Evolutionary conservation across 495 filamentous ascomycete genomes (phyloP).

Genomic region (Geoglossum glabrum): DNA sequence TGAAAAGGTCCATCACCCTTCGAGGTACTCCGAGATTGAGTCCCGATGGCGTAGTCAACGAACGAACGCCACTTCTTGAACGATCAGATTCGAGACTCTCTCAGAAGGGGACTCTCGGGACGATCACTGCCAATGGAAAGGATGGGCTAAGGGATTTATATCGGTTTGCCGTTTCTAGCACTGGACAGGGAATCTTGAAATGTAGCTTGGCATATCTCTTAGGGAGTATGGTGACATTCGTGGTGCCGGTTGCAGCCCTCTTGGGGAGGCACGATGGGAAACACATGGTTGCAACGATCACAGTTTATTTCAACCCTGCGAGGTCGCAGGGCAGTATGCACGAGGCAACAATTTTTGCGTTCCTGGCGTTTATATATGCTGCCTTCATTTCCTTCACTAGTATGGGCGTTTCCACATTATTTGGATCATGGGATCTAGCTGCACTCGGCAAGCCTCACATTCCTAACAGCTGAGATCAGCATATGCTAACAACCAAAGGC

Average conservation of each 20-base stretch:
- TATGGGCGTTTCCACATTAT: constrained; percentile 68
- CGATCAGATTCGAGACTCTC: constrained; percentile 7
- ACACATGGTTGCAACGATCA: constrained; percentile 82
- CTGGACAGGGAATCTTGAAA: constrained; percentile 63
- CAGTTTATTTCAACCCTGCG: constrained; percentile 94
- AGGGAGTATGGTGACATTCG: constrained; percentile 74
- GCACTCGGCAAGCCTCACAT: constrained; percentile 28
- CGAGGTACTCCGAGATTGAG: constrained; percentile 12
- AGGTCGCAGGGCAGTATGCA: constrained; percentile 78
- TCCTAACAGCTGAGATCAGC: not conserved
- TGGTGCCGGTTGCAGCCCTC: constrained; percentile 45
- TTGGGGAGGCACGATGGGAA: constrained; percentile 85
- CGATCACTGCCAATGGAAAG: not conserved
- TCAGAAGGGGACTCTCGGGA: constrained; percentile 7
- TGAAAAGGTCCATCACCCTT: constrained; percentile 30
- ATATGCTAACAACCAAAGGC: not conserved
- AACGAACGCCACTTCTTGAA: constrained; percentile 23
- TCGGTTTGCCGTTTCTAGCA: constrained; percentile 29
- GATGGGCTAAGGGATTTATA: not conserved
- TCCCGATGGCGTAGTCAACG: constrained; percentile 15
- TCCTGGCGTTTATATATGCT: constrained; percentile 66
- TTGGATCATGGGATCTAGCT: constrained; percentile 43
- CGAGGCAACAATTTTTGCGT: constrained; percentile 67
- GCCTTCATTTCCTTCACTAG: constrained; percentile 62
- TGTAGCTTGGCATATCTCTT: constrained; percentile 84